Evolutionary conservation across 495 filamentous ascomycete genomes (phyloP), one percentile per base, ranked within the genome.

Genomic region (Hypoxylon rickii): DNA sequence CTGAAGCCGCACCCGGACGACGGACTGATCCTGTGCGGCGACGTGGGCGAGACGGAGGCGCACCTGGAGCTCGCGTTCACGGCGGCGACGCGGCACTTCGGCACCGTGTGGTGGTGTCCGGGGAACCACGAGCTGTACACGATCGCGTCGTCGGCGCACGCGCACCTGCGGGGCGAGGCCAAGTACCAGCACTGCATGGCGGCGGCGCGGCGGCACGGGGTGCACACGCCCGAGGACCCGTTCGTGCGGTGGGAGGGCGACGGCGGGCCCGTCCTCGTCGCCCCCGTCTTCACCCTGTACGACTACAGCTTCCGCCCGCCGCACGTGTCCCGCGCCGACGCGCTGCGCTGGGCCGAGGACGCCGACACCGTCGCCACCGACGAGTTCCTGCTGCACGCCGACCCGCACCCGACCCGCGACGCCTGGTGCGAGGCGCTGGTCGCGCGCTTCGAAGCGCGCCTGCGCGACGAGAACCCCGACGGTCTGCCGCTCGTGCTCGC

Each of bases 61-160:
- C 66, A 71, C 33, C 59, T 71, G 3, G 53, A 58, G 17, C 54
- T 64, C 11, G 66, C 62, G 13, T 71, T 71, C 51, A 15, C 32
- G 1, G 42, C 41, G 4, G 68, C 56, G 20, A 71, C 50, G 29
- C 53, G 58, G 26, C 56, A 54, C 10, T 71, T 71, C 44, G 40
- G 32, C 1, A 44, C 58, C 7, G 68, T 71, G 7, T 71, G 64
- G 31, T 71, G 68, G 68, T 69, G 67, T 20, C 68, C 68, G 2
- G 68, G 68, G 20, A 71, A 71, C 49, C 68, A 71, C 41, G 68
- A 71, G 62, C 64, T 71, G 40, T 71, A 71, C 62, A 64, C 66
- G 7, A 48, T 69, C 55, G 43, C 26, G 17, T 51, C 61, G 43
- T 46, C 62, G 12, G 47, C 44, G 7, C 63, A n/a, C n/a, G n/a